Conservation (phyloP, 768 basidiomycete species). For the Ramaria rubella region DNA sequence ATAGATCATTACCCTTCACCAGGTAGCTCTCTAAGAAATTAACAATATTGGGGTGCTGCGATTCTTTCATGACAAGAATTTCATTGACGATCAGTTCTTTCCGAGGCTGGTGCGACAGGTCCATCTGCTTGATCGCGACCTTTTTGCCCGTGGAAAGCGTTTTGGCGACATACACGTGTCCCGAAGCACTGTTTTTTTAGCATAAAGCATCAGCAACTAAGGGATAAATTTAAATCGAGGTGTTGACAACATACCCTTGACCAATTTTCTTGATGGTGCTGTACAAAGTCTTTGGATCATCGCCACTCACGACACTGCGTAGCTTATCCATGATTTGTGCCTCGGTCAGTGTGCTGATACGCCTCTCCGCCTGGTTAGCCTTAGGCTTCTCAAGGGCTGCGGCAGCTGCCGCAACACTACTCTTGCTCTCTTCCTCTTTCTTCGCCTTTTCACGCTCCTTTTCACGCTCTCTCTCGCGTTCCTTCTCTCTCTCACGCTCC, state of each 20-base stretch:
- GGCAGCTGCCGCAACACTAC: conserved; percentile 62
- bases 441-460: conserved; percentile 21
- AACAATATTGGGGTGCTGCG: conserved; percentile 94
- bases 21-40: conserved; percentile 91
- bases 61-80: conserved; percentile 98
- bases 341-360: conserved; percentile 95
- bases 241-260: conserved; percentile 68
- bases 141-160: conserved; percentile 76
- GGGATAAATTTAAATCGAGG: neutral
- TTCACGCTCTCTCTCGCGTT: conserved; percentile 12
- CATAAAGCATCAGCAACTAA: too few species aligned
- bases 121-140: conserved; percentile 98
- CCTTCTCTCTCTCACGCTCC: conserved; percentile 25
- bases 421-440: conserved; percentile 41
- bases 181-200: conserved; percentile 95
- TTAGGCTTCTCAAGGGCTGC: conserved; percentile 62
- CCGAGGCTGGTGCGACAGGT: conserved; percentile 86
- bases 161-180: conserved; percentile 97
- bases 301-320: conserved; percentile 74
- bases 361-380: conserved; percentile 53
- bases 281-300: conserved; percentile 86
- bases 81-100: conserved; percentile 98
- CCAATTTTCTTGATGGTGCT: conserved; percentile 99
- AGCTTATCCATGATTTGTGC: conserved; percentile 98
- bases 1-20: conserved; percentile 80